Base-by-base conservation (phyloP, 176 grass and related monocot species). In the Oropetium thomaeum region DNA sequence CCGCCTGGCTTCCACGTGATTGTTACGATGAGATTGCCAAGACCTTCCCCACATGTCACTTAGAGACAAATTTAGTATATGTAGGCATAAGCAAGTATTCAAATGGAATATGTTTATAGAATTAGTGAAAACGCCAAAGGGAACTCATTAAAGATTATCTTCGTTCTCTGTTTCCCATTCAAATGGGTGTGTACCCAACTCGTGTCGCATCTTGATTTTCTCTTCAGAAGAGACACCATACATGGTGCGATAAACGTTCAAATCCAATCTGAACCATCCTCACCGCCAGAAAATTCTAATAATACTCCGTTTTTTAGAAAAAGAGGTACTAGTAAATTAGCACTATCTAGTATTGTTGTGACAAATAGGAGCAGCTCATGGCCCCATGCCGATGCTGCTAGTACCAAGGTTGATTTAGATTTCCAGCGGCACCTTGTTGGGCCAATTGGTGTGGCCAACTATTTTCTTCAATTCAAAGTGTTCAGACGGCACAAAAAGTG, bases 21-120 rank as follows among this genome's bases (percentile, higher is more conserved):
- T 78, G 55, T 17, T 49, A 59, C 39, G 38, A 38, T 85, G 58
- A 65, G 62, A 62, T 83, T 62, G 61, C 44, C 59, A 55, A 25
- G 58, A 88, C 69, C 60, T 57, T 87, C 32, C 39, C 44, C 42
- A 53, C 22, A 63, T 84, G 35, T 37, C 39, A 37, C 58, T 22
- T 62, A 88, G 32, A 62, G 48, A 64, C 37, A 69, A 80, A 13
- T 75, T 40, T 74, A 74, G 38, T 76, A 20, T 65, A 80, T 73
- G 33, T 62, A 62, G 35, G 80, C 37, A 58, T 39, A 51, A 79
- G 76, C 29, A 88, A 80, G 37, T 74, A 64, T 79, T 65, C 69
- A 70, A 64, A 88, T 40, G 81, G 14, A 77, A 59, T 3, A 55
- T 74, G 16, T 68, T 61, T 65, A 68, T 79, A 83, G 43, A 71